Percentiles rank a stretch among this genome's conserved stretches.
phyloP scores from a whole-genome alignment of 176 grass and related monocot species.

The Phragmites australis region DNA sequence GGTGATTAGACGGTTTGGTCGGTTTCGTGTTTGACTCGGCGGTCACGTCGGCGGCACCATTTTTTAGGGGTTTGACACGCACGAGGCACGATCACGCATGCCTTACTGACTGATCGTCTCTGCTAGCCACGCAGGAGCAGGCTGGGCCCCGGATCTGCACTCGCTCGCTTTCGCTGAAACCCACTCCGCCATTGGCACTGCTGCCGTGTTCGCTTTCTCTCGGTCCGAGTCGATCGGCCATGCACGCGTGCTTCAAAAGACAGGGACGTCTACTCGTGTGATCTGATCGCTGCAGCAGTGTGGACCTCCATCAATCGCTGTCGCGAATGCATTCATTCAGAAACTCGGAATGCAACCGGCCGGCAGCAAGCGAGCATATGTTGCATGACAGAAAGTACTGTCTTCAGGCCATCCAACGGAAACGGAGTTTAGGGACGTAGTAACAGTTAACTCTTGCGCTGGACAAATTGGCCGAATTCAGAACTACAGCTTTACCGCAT shows the following conservation, averaged over 20 bases:
- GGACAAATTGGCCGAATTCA: no score
- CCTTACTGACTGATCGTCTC: no score
- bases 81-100: background rate
- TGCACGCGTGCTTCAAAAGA: constrained; percentile 41
- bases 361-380: background rate
- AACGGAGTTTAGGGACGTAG: no score
- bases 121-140: background rate
- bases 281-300: background rate
- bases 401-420: background rate
- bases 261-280: background rate
- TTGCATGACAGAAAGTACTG: background rate
- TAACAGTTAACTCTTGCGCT: no score
- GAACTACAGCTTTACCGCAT: no score
- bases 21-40: background rate
- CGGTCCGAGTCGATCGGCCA: constrained; percentile 24
- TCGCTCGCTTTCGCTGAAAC: constrained; percentile 25
- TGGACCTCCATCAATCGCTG: constrained; percentile 6
- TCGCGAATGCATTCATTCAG: background rate
- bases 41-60: constrained; percentile 23
- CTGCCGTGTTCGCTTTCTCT: constrained; percentile 27
- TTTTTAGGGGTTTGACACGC: background rate
- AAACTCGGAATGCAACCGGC: no score
- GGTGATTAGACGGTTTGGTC: constrained; percentile 7
- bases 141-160: background rate
- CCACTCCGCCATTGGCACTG: constrained; percentile 22